Percentiles rank a stretch among this genome's conserved stretches.
Evolutionary conservation across 768 basidiomycete genomes (phyloP).

Genomic region (Lentinula boryana): DNA sequence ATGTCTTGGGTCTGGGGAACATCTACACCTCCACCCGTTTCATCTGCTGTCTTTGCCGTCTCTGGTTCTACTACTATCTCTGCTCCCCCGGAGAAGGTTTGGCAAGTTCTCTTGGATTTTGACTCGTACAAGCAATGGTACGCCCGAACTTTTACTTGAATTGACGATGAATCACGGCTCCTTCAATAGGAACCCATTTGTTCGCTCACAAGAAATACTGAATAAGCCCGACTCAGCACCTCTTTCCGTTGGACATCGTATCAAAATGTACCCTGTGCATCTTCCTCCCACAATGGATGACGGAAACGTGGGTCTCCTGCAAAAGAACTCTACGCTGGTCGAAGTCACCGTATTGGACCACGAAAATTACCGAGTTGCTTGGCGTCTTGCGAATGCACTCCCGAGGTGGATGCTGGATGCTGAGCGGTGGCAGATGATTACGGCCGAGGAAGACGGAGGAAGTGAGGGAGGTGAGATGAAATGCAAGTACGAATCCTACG

Average conservation of each 20-base stretch:
- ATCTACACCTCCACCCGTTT: constrained; percentile 19
- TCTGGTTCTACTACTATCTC: constrained; percentile 28
- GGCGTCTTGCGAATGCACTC: constrained; percentile 32
- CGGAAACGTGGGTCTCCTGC: constrained; percentile 22
- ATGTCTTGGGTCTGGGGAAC: constrained; percentile 1
- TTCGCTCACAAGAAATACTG: constrained; percentile 20
- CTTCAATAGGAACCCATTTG: constrained; percentile 57
- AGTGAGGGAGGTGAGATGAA: constrained; percentile 17
- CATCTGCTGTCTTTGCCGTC: constrained; percentile 22
- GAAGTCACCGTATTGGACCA: constrained; percentile 45
- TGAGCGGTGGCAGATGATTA: constrained; percentile 63
- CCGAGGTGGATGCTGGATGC: constrained; percentile 44
- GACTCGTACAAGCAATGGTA: constrained; percentile 58
- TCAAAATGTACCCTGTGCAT: constrained; percentile 46
- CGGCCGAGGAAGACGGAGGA: constrained; percentile 35
- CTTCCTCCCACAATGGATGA: constrained; percentile 55
- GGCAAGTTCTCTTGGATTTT: constrained; percentile 41
- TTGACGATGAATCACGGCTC: no score
- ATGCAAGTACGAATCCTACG: constrained; percentile 60
- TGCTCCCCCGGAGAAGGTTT: constrained; percentile 31
- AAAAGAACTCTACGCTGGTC: constrained; percentile 34
- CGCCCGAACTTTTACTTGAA: background rate
- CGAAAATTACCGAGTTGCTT: constrained; percentile 50
- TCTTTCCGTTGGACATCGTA: constrained; percentile 32
- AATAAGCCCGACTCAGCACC: background rate